A percentile compares a stretch with the other conserved stretches of the same genome.
phyloP scores from a whole-genome alignment of 176 grass and related monocot species.

The Themeda triandra region DNA sequence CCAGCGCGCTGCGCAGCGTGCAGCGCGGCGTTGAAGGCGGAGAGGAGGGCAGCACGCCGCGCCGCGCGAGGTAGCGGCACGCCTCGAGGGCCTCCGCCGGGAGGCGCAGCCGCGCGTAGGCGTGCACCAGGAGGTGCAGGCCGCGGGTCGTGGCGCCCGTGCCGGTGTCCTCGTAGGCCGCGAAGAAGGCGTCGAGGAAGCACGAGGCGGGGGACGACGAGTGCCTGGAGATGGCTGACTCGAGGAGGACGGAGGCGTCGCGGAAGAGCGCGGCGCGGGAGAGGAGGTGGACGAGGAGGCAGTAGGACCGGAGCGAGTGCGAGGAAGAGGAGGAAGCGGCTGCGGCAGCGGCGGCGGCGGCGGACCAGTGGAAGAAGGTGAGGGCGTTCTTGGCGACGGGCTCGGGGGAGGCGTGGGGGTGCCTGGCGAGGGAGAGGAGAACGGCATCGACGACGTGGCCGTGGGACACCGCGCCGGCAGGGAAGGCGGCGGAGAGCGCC shows the following conservation, averaged over 20 bases:
- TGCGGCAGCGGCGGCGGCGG: background rate
- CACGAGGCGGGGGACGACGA: background rate
- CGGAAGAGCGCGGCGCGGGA: slow-evolving; percentile 56
- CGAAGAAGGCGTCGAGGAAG: slow-evolving; percentile 50
- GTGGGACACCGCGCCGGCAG: slow-evolving; percentile 19
- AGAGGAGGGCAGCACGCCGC: slow-evolving; percentile 49
- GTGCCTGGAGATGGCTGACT: slow-evolving; percentile 49
- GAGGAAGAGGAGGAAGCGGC: background rate
- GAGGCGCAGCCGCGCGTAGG: slow-evolving; percentile 53
- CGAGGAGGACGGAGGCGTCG: slow-evolving; percentile 45
- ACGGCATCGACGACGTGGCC: slow-evolving; percentile 44
- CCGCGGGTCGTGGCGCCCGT: slow-evolving; percentile 42
- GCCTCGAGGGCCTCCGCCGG: slow-evolving; percentile 53
- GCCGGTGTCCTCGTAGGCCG: slow-evolving; percentile 57
- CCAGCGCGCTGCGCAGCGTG: slow-evolving; percentile 33
- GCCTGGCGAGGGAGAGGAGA: slow-evolving; percentile 54
- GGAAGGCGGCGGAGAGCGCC: slow-evolving; percentile 48
- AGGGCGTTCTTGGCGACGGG: slow-evolving; percentile 59
- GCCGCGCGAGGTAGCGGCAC: slow-evolving; percentile 55
- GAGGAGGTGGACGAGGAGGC: slow-evolving; percentile 73
- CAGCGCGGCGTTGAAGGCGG: slow-evolving; percentile 71
- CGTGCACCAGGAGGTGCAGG: slow-evolving; percentile 82
- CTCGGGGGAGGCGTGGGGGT: slow-evolving; percentile 18
- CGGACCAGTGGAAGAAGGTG: slow-evolving; percentile 74
- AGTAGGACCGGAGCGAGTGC: slow-evolving; percentile 54